Evolutionary conservation across 768 basidiomycete species (phyloP).

Genomic region (Pisolithus sp.): DNA sequence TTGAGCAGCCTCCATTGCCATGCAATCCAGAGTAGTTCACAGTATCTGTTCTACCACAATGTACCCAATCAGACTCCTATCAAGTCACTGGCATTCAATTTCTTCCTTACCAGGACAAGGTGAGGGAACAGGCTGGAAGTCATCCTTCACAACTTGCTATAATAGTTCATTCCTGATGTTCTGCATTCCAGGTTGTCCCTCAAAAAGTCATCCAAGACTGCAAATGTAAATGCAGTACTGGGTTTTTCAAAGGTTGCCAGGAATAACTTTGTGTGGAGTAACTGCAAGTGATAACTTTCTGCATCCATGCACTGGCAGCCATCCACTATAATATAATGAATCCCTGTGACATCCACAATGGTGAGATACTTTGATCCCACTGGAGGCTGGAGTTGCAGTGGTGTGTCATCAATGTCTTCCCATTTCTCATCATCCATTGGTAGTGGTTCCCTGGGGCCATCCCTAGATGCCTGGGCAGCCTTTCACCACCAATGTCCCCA

Average conservation of each 20-base stretch:
- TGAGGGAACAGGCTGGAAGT: conserved; percentile 4
- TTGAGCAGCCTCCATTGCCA: conserved; percentile 15
- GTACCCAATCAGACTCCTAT: background rate
- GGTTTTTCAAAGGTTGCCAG: background rate
- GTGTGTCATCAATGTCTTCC: background rate
- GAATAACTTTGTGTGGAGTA: background rate
- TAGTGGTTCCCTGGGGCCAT: no score
- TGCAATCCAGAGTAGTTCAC: conserved; percentile 10
- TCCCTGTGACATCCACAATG: background rate
- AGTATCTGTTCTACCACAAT: conserved; percentile 14
- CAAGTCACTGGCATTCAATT: no score
- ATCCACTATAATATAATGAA: background rate
- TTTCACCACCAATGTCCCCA: no score
- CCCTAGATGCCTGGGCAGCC: no score
- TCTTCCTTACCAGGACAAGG: background rate
- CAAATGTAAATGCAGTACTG: conserved; percentile 8
- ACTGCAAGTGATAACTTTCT: background rate
- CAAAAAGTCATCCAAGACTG: conserved; percentile 14
- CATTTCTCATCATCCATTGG: background rate
- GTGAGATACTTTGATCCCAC: background rate
- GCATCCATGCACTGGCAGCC: background rate
- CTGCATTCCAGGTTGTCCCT: conserved; percentile 16
- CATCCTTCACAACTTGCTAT: background rate
- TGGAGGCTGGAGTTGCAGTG: background rate
- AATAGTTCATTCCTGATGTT: conserved; percentile 1